Conservation (phyloP, 129 eudicot species). For the Helianthus annuus region DNA sequence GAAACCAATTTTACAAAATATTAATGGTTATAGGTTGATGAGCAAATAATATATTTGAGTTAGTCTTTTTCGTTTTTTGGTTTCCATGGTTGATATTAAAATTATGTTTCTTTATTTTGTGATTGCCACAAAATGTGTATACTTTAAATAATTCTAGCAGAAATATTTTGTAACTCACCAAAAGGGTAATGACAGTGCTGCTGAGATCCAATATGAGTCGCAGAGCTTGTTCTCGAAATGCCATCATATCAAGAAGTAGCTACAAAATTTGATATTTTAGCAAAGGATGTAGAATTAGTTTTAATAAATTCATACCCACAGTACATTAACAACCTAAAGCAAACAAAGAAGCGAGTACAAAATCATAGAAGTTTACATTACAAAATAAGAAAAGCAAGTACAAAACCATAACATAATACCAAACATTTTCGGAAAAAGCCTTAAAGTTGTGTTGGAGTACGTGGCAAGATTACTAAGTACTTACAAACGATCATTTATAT, state of each 20-base stretch:
- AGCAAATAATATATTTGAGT: background rate
- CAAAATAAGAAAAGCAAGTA: background rate
- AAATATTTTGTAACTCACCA: constrained; percentile 58
- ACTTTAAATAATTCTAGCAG: background rate
- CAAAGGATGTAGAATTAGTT: constrained; percentile 19
- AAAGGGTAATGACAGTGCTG: constrained; percentile 93
- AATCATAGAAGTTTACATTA: background rate
- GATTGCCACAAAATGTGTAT: background rate
- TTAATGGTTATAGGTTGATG: background rate
- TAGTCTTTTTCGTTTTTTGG: background rate
- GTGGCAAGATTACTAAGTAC: background rate
- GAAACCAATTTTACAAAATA: constrained; percentile 9
- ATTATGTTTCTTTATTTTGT: constrained; percentile 12
- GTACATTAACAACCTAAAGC: constrained; percentile 7
- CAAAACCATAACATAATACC: background rate
- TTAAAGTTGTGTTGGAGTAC: constrained; percentile 18
- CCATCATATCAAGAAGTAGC: constrained; percentile 97
- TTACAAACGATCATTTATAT: background rate
- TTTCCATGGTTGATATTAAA: constrained; percentile 9
- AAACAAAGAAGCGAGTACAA: constrained; percentile 21
- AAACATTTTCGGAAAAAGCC: background rate
- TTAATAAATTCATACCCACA: constrained; percentile 11
- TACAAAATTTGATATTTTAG: constrained; percentile 36
- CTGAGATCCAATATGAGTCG: constrained; percentile 95
- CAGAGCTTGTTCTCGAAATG: constrained; percentile 96